Evolutionary conservation across 2,329 filamentous ascomycete species (phyloP).

Genomic region (Colletotrichum incanum): DNA sequence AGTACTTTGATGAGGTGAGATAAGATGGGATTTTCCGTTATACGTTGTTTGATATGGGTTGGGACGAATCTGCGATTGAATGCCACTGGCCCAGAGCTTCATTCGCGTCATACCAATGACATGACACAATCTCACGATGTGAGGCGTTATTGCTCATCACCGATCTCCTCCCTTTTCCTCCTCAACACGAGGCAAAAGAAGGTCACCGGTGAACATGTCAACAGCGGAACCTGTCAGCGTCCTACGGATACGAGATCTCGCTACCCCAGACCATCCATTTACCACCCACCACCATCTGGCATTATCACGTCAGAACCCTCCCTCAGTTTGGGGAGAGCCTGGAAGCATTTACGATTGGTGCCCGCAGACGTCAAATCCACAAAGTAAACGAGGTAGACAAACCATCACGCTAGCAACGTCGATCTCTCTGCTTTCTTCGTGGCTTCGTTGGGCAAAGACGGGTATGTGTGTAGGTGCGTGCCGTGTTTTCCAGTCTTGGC

Average conservation of each 20-base stretch:
- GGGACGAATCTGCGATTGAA: neutral
- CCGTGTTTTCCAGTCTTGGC: neutral
- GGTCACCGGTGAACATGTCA: neutral
- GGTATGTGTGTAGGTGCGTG: neutral
- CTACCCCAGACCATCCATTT: constrained; percentile 16
- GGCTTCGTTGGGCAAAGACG: neutral
- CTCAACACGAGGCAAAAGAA: constrained; percentile 14
- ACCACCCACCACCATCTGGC: constrained; percentile 1
- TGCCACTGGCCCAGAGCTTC: neutral
- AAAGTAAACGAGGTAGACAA: neutral
- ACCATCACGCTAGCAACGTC: constrained; percentile 3
- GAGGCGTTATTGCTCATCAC: neutral
- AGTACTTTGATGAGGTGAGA: too few species aligned
- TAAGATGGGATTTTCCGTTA: neutral
- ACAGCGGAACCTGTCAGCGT: constrained; percentile 8
- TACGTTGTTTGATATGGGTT: neutral
- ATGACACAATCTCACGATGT: neutral
- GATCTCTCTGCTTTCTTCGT: neutral
- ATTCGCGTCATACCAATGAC: neutral
- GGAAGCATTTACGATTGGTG: constrained; percentile 25
- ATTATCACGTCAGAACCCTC: constrained; percentile 7
- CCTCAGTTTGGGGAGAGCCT: neutral
- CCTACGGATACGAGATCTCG: constrained; percentile 30
- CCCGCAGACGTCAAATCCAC: constrained; percentile 22
- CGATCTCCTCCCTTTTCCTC: neutral